Evolutionary conservation across 495 filamentous ascomycete genomes (phyloP).

Genomic region (Tuber microsphaerosporum): DNA sequence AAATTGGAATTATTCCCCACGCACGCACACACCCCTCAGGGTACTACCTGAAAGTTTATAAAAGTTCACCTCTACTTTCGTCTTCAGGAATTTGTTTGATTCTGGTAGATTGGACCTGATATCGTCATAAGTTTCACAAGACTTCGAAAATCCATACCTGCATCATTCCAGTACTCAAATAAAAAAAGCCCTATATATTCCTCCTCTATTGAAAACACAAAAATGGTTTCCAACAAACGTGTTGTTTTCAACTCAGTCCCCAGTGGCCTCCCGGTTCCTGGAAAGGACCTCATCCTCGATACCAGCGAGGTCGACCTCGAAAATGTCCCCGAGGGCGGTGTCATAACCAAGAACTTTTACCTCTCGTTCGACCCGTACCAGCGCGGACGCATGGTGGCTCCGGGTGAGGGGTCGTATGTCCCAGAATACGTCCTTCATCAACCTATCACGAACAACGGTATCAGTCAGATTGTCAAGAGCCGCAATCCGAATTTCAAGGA

Average conservation of each 20-base stretch:
- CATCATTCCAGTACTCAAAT: neutral
- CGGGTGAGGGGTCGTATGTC: slow-evolving; percentile 55
- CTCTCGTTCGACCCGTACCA: slow-evolving; percentile 75
- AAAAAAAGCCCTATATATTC: neutral
- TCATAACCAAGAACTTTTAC: slow-evolving; percentile 65
- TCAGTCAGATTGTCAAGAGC: slow-evolving; percentile 63
- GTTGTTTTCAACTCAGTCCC: slow-evolving; percentile 73
- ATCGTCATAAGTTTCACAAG: neutral
- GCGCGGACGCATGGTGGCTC: slow-evolving; percentile 58
- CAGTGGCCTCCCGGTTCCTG: slow-evolving; percentile 58
- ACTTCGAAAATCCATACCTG: neutral
- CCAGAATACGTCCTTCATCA: slow-evolving; percentile 52
- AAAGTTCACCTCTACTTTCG: neutral
- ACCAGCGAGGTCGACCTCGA: slow-evolving; percentile 58
- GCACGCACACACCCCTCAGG: neutral
- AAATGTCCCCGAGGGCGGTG: slow-evolving; percentile 58
- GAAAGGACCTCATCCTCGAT: slow-evolving; percentile 68
- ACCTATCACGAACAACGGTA: slow-evolving; percentile 53
- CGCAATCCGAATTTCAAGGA: slow-evolving; percentile 54
- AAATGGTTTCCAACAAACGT: slow-evolving; percentile 63
- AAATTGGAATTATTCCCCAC: neutral
- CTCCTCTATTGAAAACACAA: neutral
- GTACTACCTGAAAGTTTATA: neutral
- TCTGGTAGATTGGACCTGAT: neutral
- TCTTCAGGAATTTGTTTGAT: neutral